Base-by-base conservation (phyloP, 1,139 yeast species). In the Geotrichum australiense region DNA sequence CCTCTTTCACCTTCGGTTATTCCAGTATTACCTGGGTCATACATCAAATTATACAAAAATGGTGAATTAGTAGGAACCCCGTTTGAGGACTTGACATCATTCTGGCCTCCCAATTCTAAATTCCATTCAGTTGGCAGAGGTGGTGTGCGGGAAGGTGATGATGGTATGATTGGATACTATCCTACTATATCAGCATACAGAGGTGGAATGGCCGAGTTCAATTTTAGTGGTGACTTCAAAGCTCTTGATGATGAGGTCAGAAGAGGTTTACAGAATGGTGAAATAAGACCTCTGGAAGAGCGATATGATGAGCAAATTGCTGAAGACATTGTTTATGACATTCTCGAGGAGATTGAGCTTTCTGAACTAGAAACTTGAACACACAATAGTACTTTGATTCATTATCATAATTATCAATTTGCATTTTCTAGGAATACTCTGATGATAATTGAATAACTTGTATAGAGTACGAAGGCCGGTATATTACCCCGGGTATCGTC, bases 141-240 rank as follows among this genome's bases (percentile, higher is more conserved):
- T 31, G 6, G 25, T 5, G 14, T 6, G 4, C 12, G 5, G 5
- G 24, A 14, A n/a, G 24, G 5, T 21, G 89, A 91, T 58, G 96
- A 91, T 57, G 95, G 94, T 1, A 68, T 76, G 36, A 63, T 87
- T 42, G 98, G 97, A 0, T 91, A 93, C 59, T 91, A 78, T 61
- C 98, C 98, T 1, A 85, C 89, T 65, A 69, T 86, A 25, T 83
- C 95, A 43, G 84, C 83, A 26, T 91, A 78, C 57, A 76, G 77
- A 50, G 83, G 83, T 8, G 98, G 97, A 0, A 66, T 74, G 11
- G 95, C 85, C 5, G 66, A 73, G 42, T 61, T 86, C 42, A 78
- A 79, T 51, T 68, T 84, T 11, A 87, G 89, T 0, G 87, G 89
- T 0, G 64, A 73, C n/a, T 76, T 83, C 51, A 66, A 66, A 45